Evolutionary conservation across 2,329 filamentous ascomycete species (phyloP).

Genomic region (Ophiognomonia clavigignenti-juglandacearum): DNA sequence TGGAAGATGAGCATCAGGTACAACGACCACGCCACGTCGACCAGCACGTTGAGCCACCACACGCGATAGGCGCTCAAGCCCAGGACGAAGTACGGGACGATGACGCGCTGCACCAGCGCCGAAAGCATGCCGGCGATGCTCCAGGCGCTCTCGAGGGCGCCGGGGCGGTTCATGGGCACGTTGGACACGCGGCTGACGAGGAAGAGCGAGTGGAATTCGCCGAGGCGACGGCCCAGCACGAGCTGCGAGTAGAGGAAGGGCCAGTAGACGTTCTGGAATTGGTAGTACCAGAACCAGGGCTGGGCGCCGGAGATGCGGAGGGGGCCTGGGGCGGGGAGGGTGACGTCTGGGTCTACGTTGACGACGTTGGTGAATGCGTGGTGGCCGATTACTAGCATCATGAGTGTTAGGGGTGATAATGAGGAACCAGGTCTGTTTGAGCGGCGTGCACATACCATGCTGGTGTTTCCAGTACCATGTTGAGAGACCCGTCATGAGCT

Average conservation of each 20-base stretch:
- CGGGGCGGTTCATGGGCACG: not conserved
- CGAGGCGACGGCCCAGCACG: not conserved
- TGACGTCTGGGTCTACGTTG: not conserved
- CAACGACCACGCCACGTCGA: not conserved
- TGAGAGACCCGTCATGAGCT: not conserved
- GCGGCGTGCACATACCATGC: not conserved
- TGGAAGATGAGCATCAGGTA: not conserved
- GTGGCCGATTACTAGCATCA: not conserved
- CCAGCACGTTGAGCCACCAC: not conserved
- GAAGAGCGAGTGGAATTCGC: not conserved
- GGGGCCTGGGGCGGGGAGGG: not conserved
- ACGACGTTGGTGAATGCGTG: not conserved
- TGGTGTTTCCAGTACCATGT: not conserved
- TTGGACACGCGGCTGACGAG: not conserved
- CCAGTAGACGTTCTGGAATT: not conserved
- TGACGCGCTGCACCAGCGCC: not conserved
- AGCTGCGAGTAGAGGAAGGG: not conserved
- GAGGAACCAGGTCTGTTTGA: not conserved
- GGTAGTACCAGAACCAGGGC: not conserved
- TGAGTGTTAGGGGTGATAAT: not conserved
- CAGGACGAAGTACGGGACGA: not conserved
- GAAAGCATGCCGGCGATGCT: not conserved
- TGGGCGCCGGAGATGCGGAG: not conserved
- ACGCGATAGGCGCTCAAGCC: not conserved
- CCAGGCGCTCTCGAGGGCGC: not conserved